Percentiles rank a stretch among this genome's conserved stretches.
These are phyloP conservation scores for Lantana camara DNA, from an alignment of 257 asterid species.

Conservation along the genomic window DNA sequence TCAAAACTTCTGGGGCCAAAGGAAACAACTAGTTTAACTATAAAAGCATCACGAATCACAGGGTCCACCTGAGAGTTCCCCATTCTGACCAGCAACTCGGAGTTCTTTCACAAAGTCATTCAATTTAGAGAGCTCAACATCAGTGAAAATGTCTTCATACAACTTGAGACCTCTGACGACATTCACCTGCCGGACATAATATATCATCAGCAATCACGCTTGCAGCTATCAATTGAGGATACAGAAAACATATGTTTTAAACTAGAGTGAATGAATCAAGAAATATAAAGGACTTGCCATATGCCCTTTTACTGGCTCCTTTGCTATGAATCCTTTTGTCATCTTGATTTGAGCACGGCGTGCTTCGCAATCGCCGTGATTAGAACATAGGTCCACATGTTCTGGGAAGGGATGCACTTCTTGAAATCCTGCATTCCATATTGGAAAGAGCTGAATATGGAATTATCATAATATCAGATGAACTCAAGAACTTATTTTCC, in stretches of 20 bases:
- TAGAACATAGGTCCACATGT: constrained; percentile 62
- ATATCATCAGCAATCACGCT: constrained; percentile 11
- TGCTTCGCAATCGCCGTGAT: constrained; percentile 80
- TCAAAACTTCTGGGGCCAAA: constrained; percentile 80
- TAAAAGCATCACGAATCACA: constrained; percentile 88
- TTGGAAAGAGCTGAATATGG: constrained; percentile 10
- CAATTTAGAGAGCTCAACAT: constrained; percentile 74
- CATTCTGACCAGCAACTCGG: constrained; percentile 92
- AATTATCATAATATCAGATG: neutral
- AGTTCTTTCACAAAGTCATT: constrained; percentile 81
- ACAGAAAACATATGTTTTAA: neutral
- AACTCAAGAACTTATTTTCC: constrained; percentile 18
- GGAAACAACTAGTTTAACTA: constrained; percentile 73
- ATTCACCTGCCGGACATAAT: constrained; percentile 62
- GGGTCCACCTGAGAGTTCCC: constrained; percentile 99
- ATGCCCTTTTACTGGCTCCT: constrained; percentile 91
- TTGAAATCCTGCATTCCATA: constrained; percentile 67
- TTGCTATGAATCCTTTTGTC: constrained; percentile 84
- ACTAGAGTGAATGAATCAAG: neutral
- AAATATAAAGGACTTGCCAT: constrained; percentile 54
- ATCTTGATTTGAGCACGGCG: constrained; percentile 74
- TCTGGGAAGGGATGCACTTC: constrained; percentile 66
- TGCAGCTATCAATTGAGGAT: neutral
- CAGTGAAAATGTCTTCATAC: constrained; percentile 78
- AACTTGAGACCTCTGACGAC: constrained; percentile 94